A percentile compares a stretch with the other conserved stretches of the same genome.
Evolutionary conservation across 345 rosid species (phyloP).

Genomic region (Citrus hindsii): DNA sequence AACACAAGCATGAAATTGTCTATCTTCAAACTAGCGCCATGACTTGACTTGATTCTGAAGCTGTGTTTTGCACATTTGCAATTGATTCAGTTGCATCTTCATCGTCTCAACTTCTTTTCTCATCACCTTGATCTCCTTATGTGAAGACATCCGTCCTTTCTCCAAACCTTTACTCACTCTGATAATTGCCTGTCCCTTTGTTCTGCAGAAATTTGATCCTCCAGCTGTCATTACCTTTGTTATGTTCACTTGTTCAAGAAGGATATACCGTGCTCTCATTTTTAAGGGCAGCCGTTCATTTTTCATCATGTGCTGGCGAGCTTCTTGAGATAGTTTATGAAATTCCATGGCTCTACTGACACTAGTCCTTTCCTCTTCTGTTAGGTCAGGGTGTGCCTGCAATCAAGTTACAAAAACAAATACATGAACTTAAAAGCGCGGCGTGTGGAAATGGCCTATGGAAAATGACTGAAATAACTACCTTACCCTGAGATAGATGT

Average conservation of each 20-base stretch:
- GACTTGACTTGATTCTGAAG: conserved; percentile 39
- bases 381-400: conserved; percentile 45
- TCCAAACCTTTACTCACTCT: conserved; percentile 22
- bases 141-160: conserved; percentile 9
- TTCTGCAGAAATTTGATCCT: conserved; percentile 25
- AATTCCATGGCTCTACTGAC: conserved; percentile 43
- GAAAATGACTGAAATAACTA: not conserved
- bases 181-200: conserved; percentile 28
- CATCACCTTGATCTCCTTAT: conserved; percentile 41
- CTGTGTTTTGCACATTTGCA: conserved; percentile 46
- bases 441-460: not conserved
- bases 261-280: conserved; percentile 27
- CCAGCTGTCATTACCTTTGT: conserved; percentile 27
- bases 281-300: conserved; percentile 40
- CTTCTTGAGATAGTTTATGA: conserved; percentile 47
- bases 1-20: not conserved
- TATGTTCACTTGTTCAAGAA: conserved; percentile 46
- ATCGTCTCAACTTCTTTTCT: conserved; percentile 47
- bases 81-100: conserved; percentile 44
- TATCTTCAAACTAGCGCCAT: conserved; percentile 10
- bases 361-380: conserved; percentile 43
- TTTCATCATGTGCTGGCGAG: conserved; percentile 37
- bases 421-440: not conserved
- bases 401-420: not conserved
- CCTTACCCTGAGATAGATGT: conserved; percentile 51